phyloP scores from a whole-genome alignment of 1,284 basidiomycete genomes.

The Pisolithus thermaeus region DNA sequence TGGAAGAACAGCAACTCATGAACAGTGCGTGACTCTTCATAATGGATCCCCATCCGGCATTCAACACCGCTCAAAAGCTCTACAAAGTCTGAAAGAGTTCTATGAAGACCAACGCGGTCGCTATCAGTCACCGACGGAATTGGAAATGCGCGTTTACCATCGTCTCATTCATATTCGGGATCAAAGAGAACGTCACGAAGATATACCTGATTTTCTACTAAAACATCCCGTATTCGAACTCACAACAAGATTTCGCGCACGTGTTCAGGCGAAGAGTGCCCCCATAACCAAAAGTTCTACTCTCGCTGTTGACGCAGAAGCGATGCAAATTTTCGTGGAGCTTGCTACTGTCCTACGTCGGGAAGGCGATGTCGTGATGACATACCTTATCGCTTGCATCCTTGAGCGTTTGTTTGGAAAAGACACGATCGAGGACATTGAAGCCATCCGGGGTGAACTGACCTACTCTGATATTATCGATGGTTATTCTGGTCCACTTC shows the following conservation, averaged over 20 bases:
- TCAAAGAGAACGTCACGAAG: conserved; percentile 73
- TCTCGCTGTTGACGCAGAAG: conserved; percentile 55
- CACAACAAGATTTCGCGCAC: conserved; percentile 74
- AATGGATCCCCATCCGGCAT: neutral
- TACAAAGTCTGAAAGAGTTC: conserved; percentile 89
- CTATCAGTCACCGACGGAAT: conserved; percentile 74
- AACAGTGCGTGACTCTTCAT: conserved; percentile 56
- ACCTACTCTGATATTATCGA: conserved; percentile 75
- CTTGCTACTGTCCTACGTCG: conserved; percentile 50
- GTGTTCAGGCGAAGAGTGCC: conserved; percentile 77
- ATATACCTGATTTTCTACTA: conserved; percentile 71
- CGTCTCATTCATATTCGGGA: conserved; percentile 88
- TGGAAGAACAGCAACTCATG: conserved; percentile 88
- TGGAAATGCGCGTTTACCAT: conserved; percentile 96
- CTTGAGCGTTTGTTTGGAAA: conserved; percentile 66
- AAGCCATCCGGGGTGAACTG: conserved; percentile 59
- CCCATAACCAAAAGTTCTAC: conserved; percentile 65
- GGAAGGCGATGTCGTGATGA: conserved; percentile 60
- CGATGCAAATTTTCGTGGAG: conserved; percentile 62
- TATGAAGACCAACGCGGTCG: conserved; percentile 79
- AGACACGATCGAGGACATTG: conserved; percentile 71
- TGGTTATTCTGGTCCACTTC: conserved; percentile 42
- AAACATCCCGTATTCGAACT: conserved; percentile 74
- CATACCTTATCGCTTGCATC: conserved; percentile 71
- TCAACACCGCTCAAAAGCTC: conserved; percentile 45